Conservation (phyloP, 2,329 filamentous ascomycete genomes). For the Aspergillus calidoustus region DNA sequence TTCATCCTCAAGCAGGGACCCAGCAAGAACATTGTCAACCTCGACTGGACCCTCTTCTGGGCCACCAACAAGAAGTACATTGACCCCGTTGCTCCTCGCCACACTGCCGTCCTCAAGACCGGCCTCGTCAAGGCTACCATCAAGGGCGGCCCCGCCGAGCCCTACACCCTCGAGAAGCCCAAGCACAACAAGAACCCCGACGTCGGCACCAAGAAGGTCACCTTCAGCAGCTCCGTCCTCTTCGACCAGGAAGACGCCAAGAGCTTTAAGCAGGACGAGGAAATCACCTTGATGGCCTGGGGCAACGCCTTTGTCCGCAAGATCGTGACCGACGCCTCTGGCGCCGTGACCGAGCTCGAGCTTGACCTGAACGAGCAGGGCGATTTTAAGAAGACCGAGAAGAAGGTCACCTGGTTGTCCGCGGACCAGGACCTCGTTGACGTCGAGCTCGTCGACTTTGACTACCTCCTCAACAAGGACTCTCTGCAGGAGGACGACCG, state of each 20-base stretch:
- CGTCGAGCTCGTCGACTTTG: constrained; percentile 90
- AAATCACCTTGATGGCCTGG: constrained; percentile 97
- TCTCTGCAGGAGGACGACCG: constrained; percentile 87
- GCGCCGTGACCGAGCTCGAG: constrained; percentile 70
- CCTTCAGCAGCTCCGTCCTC: constrained; percentile 74
- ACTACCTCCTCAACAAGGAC: constrained; percentile 94
- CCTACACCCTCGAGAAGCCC: constrained; percentile 73
- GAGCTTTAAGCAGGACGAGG: constrained; percentile 80
- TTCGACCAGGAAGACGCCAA: constrained; percentile 87
- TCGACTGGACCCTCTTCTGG: constrained; percentile 57
- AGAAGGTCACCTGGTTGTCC: constrained; percentile 95
- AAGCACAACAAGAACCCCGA: constrained; percentile 88
- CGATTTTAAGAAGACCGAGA: constrained; percentile 92
- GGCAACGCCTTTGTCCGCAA: constrained; percentile 63
- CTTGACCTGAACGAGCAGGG: constrained; percentile 89
- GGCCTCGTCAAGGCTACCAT: constrained; percentile 73
- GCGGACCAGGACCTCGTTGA: constrained; percentile 76
- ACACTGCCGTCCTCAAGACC: constrained; percentile 73
- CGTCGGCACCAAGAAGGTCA: constrained; percentile 83
- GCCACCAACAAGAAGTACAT: constrained; percentile 78
- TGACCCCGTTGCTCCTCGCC: constrained; percentile 74
- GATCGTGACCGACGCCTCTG: constrained; percentile 55
- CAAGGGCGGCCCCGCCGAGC: constrained; percentile 64
- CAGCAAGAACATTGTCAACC: constrained; percentile 53
- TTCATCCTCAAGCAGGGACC: constrained; percentile 57